Evolutionary conservation across 805 yeast species (phyloP).

Genomic region (Candida pseudoglaebosa): DNA sequence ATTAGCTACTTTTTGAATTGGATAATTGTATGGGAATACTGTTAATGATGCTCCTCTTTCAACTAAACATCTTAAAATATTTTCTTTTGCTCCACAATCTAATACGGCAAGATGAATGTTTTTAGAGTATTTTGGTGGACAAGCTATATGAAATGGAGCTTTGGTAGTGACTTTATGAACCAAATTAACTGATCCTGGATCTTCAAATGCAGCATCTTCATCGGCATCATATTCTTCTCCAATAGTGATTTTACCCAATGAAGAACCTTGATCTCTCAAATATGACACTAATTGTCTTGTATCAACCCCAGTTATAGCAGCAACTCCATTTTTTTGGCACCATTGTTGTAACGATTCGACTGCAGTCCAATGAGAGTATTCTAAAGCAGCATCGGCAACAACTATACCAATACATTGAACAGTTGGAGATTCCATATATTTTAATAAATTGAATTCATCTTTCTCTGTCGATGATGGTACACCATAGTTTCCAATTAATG

Average conservation of each 20-base stretch:
- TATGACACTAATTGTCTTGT: slow-evolving; percentile 91
- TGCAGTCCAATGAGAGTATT: slow-evolving; percentile 99
- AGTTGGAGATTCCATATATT: slow-evolving; percentile 86
- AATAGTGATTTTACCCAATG: slow-evolving; percentile 82
- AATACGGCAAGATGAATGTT: slow-evolving; percentile 81
- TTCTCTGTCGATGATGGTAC: slow-evolving; percentile 82
- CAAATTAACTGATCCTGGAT: slow-evolving; percentile 85
- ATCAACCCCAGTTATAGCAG: slow-evolving; percentile 94
- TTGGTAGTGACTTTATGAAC: slow-evolving; percentile 94
- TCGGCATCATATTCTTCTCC: slow-evolving; percentile 92
- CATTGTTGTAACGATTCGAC: slow-evolving; percentile 91
- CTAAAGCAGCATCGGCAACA: slow-evolving; percentile 91
- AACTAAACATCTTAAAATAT: slow-evolving; percentile 89
- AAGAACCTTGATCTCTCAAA: slow-evolving; percentile 94
- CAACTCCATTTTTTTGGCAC: slow-evolving; percentile 96
- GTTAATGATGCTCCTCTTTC: slow-evolving; percentile 95
- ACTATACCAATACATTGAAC: slow-evolving; percentile 95
- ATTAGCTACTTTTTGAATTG: slow-evolving; percentile 83
- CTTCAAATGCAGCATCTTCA: slow-evolving; percentile 84
- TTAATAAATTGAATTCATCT: slow-evolving; percentile 81
- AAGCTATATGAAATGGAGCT: slow-evolving; percentile 85
- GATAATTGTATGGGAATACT: slow-evolving; percentile 94
- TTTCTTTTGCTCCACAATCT: slow-evolving; percentile 98
- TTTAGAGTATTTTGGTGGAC: slow-evolving; percentile 51
- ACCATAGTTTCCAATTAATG: slow-evolving; percentile 96